phyloP scores from a whole-genome alignment of 73 alveolate species.

The Paramecium bursaria region DNA sequence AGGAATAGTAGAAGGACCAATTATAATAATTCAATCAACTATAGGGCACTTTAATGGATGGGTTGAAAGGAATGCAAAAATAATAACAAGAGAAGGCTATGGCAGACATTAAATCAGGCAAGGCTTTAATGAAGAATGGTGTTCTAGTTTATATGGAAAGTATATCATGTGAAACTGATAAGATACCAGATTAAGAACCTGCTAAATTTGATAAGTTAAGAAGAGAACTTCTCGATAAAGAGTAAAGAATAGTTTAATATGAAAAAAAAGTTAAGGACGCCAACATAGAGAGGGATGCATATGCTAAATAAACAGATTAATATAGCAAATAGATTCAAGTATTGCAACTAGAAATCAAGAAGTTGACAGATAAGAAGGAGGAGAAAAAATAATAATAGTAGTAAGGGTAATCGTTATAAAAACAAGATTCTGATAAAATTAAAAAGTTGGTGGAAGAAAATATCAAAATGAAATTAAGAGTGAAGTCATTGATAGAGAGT shows the following conservation, averaged over 20 bases:
- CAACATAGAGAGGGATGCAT: constrained; percentile 60
- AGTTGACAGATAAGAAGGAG: constrained; percentile 25
- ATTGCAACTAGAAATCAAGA: constrained; percentile 41
- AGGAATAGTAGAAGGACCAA: constrained; percentile 7
- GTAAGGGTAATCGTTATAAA: constrained; percentile 22
- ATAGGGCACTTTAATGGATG: constrained; percentile 3
- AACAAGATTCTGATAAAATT: constrained; percentile 61
- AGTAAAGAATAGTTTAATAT: constrained; percentile 18
- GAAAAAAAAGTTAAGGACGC: constrained; percentile 65
- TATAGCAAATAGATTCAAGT: constrained; percentile 19
- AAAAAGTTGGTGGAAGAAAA: constrained; percentile 63
- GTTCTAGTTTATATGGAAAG: constrained; percentile 47
- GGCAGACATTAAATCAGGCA: constrained; percentile 50
- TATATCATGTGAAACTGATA: constrained; percentile 16
- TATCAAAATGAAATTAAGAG: constrained; percentile 50
- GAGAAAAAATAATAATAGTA: constrained; percentile 30
- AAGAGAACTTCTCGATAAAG: background rate
- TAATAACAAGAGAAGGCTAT: constrained; percentile 51
- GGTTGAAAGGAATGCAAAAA: constrained; percentile 53
- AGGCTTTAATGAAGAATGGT: constrained; percentile 53
- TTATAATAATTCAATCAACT: background rate
- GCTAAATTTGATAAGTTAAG: constrained; percentile 49
- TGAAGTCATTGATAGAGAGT: constrained; percentile 42
- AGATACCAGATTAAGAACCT: background rate
- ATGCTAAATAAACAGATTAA: constrained; percentile 28